Evolutionary conservation across 106 monocot genomes (phyloP).

Genomic region (Gastrodia elata): DNA sequence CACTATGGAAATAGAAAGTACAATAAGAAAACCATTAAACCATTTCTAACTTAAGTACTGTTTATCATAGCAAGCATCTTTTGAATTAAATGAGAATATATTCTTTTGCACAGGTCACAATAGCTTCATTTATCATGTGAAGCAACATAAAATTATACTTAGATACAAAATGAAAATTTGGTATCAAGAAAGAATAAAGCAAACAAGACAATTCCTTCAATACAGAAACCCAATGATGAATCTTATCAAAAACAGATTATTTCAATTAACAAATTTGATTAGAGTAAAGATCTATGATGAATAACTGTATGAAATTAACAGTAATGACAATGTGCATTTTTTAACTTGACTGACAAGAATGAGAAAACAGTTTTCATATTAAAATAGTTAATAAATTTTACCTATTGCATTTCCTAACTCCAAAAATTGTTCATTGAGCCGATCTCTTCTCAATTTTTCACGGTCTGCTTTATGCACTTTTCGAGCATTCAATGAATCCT

Average conservation of each 20-base stretch:
- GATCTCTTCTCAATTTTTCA: slow-evolving; percentile 89
- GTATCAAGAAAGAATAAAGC: neutral
- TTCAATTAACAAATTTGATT: neutral
- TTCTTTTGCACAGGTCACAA: too few relatives aligned
- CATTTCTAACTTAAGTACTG: too few relatives aligned
- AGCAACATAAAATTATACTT: neutral
- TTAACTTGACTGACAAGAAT: neutral
- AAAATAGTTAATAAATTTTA: slow-evolving; percentile 12
- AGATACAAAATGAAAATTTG: neutral
- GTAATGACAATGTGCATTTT: neutral
- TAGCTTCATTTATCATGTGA: neutral
- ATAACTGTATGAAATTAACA: neutral
- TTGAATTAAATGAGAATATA: too few relatives aligned
- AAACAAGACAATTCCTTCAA: neutral
- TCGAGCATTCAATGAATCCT: slow-evolving; percentile 29
- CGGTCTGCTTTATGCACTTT: slow-evolving; percentile 95
- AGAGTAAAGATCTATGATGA: neutral
- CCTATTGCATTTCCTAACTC: slow-evolving; percentile 80
- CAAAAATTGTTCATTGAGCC: slow-evolving; percentile 78
- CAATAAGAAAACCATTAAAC: too few relatives aligned
- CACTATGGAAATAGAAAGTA: too few relatives aligned
- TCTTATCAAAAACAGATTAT: neutral
- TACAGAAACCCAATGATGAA: neutral
- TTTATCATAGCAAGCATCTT: too few relatives aligned
- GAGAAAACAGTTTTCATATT: neutral